Evolutionary conservation across 2,329 filamentous ascomycete genomes (phyloP), one percentile per base, ranked within the genome.

Genomic region (Monilinia fructicola): DNA sequence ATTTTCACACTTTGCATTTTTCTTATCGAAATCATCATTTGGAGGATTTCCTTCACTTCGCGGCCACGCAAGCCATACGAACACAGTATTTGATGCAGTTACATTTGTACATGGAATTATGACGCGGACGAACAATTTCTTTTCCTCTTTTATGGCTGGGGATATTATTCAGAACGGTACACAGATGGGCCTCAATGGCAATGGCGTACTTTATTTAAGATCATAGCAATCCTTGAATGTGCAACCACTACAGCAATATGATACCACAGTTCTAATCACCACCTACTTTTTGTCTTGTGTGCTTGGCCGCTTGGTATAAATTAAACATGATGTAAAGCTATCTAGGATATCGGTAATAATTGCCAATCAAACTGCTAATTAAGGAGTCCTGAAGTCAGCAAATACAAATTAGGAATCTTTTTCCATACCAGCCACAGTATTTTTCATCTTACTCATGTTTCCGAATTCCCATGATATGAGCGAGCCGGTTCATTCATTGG

Each of bases 91-190:
- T 61, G 35, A 63, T 40, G 60, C 60, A 54, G 21, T 54, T 54
- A 54, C 23, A 63, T 54, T 63, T 63, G 60, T 63, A 63, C 9
- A 63, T 63, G 60, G 46, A 28, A 42, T 31, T 53, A 63, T 23
- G 60, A 63, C 28, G 48, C 46, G 31, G 23, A 63, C 35, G 59
- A 62, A 62, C 12, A 12, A 50, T 62, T 62, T 40, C 48, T 40
- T n/a, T 53, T 21, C 23, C 31, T 21, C n/a, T n/a, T n/a, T n/a
- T 10, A 21, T 21, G 31, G 31, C 23, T 42, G 11, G 48, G 60
- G 60, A 26, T 48, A 26, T 31, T 42, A 23, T 63, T 63, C 60
- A 54, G 16, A 63, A 14, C 40, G 48, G 60, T 63, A 63, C 60
- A 63, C 14, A 63, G 48, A 63, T 38, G 60, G 48, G 60, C 60